Base-by-base conservation (phyloP, 768 basidiomycete species). In the Boletus sp. region DNA sequence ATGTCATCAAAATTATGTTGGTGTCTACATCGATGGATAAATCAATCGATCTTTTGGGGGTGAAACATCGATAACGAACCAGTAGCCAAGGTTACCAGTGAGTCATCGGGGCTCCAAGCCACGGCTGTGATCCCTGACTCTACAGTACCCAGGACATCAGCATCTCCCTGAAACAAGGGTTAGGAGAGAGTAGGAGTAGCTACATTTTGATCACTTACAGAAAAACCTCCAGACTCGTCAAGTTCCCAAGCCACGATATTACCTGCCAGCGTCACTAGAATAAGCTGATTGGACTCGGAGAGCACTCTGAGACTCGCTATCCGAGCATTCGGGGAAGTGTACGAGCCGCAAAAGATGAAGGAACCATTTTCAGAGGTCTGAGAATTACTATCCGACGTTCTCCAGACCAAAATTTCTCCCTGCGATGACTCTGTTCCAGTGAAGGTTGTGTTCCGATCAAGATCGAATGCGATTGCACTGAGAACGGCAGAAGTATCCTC, bases 71-170 rank as follows among this genome's bases (percentile, higher is more conserved):
- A 41, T 12, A 30, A 57, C 76, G 47, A 57, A 87, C 94, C 90
- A 44, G 93, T 97, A 7, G 90, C 78, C 20, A 98, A 77, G 1
- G 84, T 84, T 12, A 99, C 77, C n/a, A 92, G 74, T 8, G 91
- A 85, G 54, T 96, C 92, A 69, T 99, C 97, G 5, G 96, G 93
- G 60, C 87, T 87, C 95, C 96, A 98, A 12, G 82, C 77, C 11
- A 92, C 94, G 1, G 88, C 86, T 32, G 83, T 72, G 49, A 99
- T 87, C 0, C 92, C 94, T 11, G 84, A 78, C 54, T 97, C 95
- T 7, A 98, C 83, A 0, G 87, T 86, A 15, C 96, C 96, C 53
- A 95, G 87, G 14, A 93, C 81, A 61, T 95, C 92, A 44, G 83
- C 56, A 56, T 61, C 61, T 54, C 67, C 60, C 70, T 67, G 56